Evolutionary conservation across 257 asterid species (phyloP), one percentile per base, ranked within the genome.

Genomic region (Solanum bulbocastanum): DNA sequence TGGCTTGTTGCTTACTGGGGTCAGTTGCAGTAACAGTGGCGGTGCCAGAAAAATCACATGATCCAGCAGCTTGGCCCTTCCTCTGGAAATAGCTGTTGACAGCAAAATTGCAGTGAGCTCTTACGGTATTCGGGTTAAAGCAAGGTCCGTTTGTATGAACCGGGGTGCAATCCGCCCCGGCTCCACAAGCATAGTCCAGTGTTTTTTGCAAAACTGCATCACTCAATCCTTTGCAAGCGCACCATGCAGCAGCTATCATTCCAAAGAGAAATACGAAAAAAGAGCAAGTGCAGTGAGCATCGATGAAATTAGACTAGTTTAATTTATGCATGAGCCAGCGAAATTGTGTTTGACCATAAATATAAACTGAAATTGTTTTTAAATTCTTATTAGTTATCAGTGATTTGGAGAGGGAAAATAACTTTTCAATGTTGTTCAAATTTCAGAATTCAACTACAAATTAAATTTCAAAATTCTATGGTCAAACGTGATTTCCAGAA

Each of bases 121-220:
- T 91, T 1, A 95, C 95, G 4, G 92, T 92, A 79, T 96, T 93
- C 36, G 99, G 99, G 92, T 91, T 93, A 89, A 78, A 96, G 83
- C 99, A 96, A 40, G 94, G 90, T 16, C 92, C 97, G 13, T 42
- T 90, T 82, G 90, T 88, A 32, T 91, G 95, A 88, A 88, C 93
- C 30, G 97, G 96, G 92, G 86, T 87, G 90, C 99, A 96, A 52
- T 96, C 98, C 40, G 96, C 99, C 42, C 99, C 98, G 11, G 93
- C 90, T 86, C 99, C 99, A 84, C 99, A 96, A 10, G 99, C 99
- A 75, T 93, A 96, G 92, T 96, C 99, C 73, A 96, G 91, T 5
- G 98, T 92, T 87, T 93, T 96, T 83, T 96, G 99, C 88, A 96
- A 44, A 1, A 5, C 85, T 27, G 89, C 56, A 0, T 94, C 97